Base-by-base conservation (phyloP, 176 grass and related monocot species). In the Elaeis guineensis region DNA sequence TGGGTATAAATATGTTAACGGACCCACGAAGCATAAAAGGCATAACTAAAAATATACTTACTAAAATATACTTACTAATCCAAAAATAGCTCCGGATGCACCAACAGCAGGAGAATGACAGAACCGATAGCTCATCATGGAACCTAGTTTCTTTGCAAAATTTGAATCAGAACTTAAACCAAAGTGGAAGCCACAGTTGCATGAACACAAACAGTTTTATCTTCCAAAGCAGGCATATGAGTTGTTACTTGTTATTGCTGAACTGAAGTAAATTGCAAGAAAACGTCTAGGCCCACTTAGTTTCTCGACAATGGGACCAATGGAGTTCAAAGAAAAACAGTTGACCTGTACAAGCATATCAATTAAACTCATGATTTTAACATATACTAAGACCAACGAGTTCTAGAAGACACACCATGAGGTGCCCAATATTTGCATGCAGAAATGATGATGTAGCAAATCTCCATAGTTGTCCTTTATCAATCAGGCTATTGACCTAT, bases 271-370 rank as follows among this genome's bases (percentile, higher is more conserved):
- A 67, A 91, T 69, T 57, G 86, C 74, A 63, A 96, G 75, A 59
- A 88, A 88, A 75, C 84, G 79, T 69, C 52, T 76, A 65, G 84
- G 74, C 2, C 87, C 92, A 72, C 75, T 77, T 61, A 97, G 73
- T 58, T 82, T 51, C 64, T 97, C 92, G 17, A 97, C 81, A 15
- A 29, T 73, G 29, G 92, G 92, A 39, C 92, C 87, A 61, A 88
- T 88, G 3, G 92, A 97, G 72, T 97, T 97, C 56, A 88, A 85
- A 39, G 92, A 97, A 80, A 87, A 96, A 78, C 83, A 87, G 51
- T 96, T 96, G 80, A 90, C 79, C 91, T 90, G 78, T 53, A 76
- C 49, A 60, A 39, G 25, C 1, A 25, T 44, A 14, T 44, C 35
- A 14, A 11, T 44, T 44, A 44, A 14, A 44, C 35, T 44, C 35